Evolutionary conservation across 1,139 yeast species (phyloP).

Genomic region (Scheffersomyces lignicola): DNA sequence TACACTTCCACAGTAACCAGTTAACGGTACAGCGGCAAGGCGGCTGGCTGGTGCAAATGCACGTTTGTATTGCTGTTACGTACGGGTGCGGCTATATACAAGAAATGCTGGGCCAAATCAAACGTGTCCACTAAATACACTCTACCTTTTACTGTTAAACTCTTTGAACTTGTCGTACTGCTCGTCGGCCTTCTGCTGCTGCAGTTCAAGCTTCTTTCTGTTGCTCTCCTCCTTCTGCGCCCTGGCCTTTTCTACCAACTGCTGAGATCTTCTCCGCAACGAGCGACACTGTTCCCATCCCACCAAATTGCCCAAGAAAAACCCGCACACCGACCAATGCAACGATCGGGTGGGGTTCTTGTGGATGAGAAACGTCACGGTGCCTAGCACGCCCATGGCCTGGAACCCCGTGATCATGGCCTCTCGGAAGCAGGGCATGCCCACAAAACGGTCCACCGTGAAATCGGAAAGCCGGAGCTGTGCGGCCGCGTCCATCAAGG

Average conservation of each 20-base stretch:
- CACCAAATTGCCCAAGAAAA: slow-evolving; percentile 73
- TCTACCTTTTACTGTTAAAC: no score
- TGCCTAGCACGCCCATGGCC: slow-evolving; percentile 77
- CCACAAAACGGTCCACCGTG: slow-evolving; percentile 49
- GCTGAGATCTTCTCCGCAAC: slow-evolving; percentile 60
- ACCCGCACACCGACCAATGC: slow-evolving; percentile 85
- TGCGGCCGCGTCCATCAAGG: slow-evolving; percentile 32
- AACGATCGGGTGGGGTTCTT: slow-evolving; percentile 60
- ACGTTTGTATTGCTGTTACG: no score
- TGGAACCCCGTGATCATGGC: slow-evolving; percentile 87
- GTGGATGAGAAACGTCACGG: slow-evolving; percentile 69
- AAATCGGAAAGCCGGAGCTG: slow-evolving; percentile 51
- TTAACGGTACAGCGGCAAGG: no score
- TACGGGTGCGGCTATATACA: no score
- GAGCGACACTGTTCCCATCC: slow-evolving; percentile 94
- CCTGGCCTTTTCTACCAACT: slow-evolving; percentile 63
- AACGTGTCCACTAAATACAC: no score
- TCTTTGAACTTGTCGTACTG: slow-evolving; percentile 29
- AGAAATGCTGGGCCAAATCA: no score
- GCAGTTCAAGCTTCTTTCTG: slow-evolving; percentile 26
- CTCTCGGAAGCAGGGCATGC: slow-evolving; percentile 87
- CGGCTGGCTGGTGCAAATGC: no score
- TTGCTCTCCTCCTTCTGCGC: slow-evolving; percentile 44
- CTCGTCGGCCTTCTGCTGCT: slow-evolving; percentile 14
- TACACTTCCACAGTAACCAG: no score